phyloP scores from a whole-genome alignment of 2,329 filamentous ascomycete species.

The Elsinoe perseae region DNA sequence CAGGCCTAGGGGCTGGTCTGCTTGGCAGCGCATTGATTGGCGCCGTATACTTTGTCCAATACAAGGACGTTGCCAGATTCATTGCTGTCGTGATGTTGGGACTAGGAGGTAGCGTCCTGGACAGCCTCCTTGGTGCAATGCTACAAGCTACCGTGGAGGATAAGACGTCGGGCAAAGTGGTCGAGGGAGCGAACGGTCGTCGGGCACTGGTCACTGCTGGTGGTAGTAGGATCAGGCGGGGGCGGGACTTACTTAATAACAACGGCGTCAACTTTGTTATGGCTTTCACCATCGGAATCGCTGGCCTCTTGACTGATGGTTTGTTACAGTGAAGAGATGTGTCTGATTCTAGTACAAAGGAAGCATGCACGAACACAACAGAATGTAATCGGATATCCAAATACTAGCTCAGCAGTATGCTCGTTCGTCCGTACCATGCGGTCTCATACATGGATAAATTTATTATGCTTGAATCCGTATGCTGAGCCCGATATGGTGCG shows the following conservation, averaged over 20 bases:
- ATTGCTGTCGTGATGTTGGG: background rate
- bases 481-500: too few relatives aligned
- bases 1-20: slow-evolving; percentile 65
- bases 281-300: slow-evolving; percentile 69
- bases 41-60: background rate
- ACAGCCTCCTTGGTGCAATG: slow-evolving; percentile 78
- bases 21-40: slow-evolving; percentile 64
- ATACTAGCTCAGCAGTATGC: too few relatives aligned
- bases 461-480: too few relatives aligned
- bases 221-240: slow-evolving; percentile 49
- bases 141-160: slow-evolving; percentile 84
- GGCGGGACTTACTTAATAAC: slow-evolving; percentile 74
- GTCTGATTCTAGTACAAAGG: too few relatives aligned
- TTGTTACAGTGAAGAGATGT: too few relatives aligned
- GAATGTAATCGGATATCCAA: too few relatives aligned
- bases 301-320: slow-evolving; percentile 41
- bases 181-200: slow-evolving; percentile 61
- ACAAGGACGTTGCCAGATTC: background rate
- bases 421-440: too few relatives aligned
- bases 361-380: too few relatives aligned
- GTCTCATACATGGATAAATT: too few relatives aligned
- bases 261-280: slow-evolving; percentile 93
- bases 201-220: slow-evolving; percentile 40
- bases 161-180: slow-evolving; percentile 71
- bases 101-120: slow-evolving; percentile 63